A percentile compares a stretch with the other conserved stretches of the same genome.
Conservation (phyloP, 1,284 basidiomycete species). For the Cutaneotrichosporon spelunceum region DNA sequence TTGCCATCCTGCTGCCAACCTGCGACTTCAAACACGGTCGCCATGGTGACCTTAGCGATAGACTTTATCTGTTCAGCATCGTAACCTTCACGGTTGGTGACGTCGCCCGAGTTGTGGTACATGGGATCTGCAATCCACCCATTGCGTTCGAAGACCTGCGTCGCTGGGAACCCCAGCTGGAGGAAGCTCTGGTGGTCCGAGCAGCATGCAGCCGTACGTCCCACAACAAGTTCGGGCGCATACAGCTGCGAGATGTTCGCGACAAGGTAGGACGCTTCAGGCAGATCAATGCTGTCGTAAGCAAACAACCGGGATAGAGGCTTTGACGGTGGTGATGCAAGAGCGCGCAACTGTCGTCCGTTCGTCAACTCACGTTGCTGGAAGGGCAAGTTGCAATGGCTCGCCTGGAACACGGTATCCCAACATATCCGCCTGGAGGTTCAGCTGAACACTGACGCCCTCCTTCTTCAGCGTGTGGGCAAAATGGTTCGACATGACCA, state of each 20-base stretch:
- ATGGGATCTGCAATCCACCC: conserved; percentile 78
- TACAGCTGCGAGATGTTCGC: conserved; percentile 66
- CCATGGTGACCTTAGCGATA: conserved; percentile 74
- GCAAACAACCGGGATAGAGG: background rate
- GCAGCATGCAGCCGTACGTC: conserved; percentile 73
- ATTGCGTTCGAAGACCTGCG: conserved; percentile 66
- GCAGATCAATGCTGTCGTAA: conserved; percentile 65
- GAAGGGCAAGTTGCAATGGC: conserved; percentile 73
- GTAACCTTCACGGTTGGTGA: conserved; percentile 71
- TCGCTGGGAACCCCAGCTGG: conserved; percentile 73
- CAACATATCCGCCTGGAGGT: conserved; percentile 86
- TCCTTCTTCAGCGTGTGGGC: conserved; percentile 42
- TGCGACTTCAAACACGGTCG: conserved; percentile 43
- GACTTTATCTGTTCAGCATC: conserved; percentile 73
- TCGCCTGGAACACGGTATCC: conserved; percentile 69
- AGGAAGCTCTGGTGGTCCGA: conserved; percentile 81
- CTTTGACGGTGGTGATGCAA: background rate
- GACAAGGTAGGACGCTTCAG: conserved; percentile 69
- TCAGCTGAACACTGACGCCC: conserved; percentile 67
- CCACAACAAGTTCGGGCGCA: conserved; percentile 74
- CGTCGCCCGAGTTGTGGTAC: conserved; percentile 63
- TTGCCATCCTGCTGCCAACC: conserved; percentile 22
- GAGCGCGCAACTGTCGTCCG: conserved; percentile 18
- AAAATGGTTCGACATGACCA: conserved; percentile 52
- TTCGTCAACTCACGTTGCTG: conserved; percentile 47